Conservation (phyloP, 1,284 basidiomycete genomes). For the Marasmius tenuissimus region DNA sequence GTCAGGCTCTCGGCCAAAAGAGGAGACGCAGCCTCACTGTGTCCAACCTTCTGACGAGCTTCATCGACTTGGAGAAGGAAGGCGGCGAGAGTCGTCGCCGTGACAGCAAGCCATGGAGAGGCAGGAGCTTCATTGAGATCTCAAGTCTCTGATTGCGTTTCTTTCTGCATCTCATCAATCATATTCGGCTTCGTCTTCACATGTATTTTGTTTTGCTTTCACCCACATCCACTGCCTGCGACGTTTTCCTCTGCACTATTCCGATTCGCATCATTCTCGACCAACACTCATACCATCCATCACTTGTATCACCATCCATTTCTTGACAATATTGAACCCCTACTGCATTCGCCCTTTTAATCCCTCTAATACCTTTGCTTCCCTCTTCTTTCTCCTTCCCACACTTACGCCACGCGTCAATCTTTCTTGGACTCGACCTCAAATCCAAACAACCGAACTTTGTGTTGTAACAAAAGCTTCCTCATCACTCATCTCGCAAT, state of each 20-base stretch:
- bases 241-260: no score
- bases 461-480: slow-evolving; percentile 2
- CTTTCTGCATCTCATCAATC: background rate
- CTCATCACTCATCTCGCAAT: background rate
- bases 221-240: no score
- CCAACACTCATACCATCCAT: background rate
- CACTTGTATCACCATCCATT: background rate
- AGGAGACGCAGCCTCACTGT: slow-evolving; percentile 1
- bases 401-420: background rate
- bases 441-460: background rate
- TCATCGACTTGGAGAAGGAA: slow-evolving; percentile 58
- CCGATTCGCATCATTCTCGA: no score
- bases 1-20: slow-evolving; percentile 8
- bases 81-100: slow-evolving; percentile 30
- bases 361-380: background rate
- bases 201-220: no score
- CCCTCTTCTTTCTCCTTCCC: background rate
- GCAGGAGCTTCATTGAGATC: slow-evolving; percentile 66
- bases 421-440: background rate
- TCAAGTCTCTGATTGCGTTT: slow-evolving; percentile 34
- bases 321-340: background rate
- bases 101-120: slow-evolving; percentile 41
- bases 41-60: slow-evolving; percentile 47
- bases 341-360: background rate
- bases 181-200: background rate